These are phyloP conservation scores for Mycena metata DNA, from an alignment of 768 basidiomycete genomes.

Conservation along the genomic window DNA sequence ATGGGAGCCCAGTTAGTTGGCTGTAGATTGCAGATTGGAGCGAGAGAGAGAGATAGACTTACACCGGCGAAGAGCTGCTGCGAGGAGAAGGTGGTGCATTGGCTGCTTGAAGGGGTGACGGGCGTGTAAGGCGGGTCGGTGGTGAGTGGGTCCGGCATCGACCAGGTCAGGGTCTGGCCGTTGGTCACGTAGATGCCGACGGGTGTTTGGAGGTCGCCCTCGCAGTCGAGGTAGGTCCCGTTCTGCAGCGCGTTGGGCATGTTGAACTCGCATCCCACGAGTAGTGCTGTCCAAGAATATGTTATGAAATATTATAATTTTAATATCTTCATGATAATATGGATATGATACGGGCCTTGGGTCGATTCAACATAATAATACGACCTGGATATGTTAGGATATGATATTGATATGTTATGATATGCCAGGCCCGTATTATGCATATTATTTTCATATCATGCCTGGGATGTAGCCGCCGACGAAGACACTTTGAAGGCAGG, in stretches of 20 bases:
- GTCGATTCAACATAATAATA: no score
- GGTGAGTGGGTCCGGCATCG: conserved; percentile 65
- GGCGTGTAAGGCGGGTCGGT: conserved; percentile 59
- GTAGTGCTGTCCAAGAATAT: no score
- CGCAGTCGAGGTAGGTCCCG: conserved; percentile 60
- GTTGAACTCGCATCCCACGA: conserved; percentile 68
- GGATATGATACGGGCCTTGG: no score
- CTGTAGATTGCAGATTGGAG: not conserved
- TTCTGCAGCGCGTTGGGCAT: conserved; percentile 60
- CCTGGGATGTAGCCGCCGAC: no score
- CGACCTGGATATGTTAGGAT: no score
- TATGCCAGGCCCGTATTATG: no score
- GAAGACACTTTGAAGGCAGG: no score
- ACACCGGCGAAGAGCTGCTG: conserved; percentile 52
- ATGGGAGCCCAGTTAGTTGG: not conserved
- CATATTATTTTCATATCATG: no score
- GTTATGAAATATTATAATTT: no score
- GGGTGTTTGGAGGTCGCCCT: conserved; percentile 59
- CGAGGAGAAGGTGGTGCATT: conserved; percentile 56
- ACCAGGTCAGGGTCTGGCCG: conserved; percentile 57
- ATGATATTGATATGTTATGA: no score
- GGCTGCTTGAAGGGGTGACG: conserved; percentile 55
- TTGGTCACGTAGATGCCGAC: conserved; percentile 58
- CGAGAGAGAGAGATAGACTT: conserved; percentile 1
- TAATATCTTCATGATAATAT: no score